Evolutionary conservation across 768 basidiomycete species (phyloP).

Genomic region (Leccinum rimulosum): DNA sequence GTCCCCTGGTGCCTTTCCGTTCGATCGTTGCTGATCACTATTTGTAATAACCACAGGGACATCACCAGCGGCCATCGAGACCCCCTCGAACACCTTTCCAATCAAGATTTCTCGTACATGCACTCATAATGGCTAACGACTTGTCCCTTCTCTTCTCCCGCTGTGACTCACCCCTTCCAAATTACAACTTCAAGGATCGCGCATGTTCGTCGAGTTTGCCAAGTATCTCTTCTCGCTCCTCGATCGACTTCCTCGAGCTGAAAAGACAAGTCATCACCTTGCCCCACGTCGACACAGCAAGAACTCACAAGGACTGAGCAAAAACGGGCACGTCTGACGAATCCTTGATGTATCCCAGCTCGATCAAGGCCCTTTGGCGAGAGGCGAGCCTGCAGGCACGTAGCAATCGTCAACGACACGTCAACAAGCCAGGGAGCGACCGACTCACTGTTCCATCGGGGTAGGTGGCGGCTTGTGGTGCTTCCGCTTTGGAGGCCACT

Average conservation of each 20-base stretch:
- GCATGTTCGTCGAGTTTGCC: slow-evolving; percentile 39
- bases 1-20: too few species aligned
- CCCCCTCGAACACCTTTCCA: too few species aligned
- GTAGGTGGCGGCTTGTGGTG: slow-evolving; percentile 51
- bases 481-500: slow-evolving; percentile 65
- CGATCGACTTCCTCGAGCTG: slow-evolving; percentile 40
- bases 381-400: slow-evolving; percentile 42
- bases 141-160: too few species aligned
- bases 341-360: slow-evolving; percentile 54
- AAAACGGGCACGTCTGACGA: slow-evolving; percentile 53
- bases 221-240: slow-evolving; percentile 44
- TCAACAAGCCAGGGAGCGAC: neutral
- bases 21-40: too few species aligned
- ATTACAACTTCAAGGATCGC: slow-evolving; percentile 4
- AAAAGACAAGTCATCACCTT: slow-evolving; percentile 4
- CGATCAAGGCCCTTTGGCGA: slow-evolving; percentile 61
- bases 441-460: slow-evolving; percentile 50
- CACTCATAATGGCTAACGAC: too few species aligned
- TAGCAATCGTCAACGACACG: neutral
- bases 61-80: too few species aligned
- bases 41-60: too few species aligned
- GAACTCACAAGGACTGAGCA: slow-evolving; percentile 63
- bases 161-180: neutral
- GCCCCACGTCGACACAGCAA: neutral
- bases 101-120: too few species aligned